Percentiles rank a stretch among this genome's conserved stretches.
Evolutionary conservation across 257 asterid genomes (phyloP).

Genomic region (Orobanche coerulescens): DNA sequence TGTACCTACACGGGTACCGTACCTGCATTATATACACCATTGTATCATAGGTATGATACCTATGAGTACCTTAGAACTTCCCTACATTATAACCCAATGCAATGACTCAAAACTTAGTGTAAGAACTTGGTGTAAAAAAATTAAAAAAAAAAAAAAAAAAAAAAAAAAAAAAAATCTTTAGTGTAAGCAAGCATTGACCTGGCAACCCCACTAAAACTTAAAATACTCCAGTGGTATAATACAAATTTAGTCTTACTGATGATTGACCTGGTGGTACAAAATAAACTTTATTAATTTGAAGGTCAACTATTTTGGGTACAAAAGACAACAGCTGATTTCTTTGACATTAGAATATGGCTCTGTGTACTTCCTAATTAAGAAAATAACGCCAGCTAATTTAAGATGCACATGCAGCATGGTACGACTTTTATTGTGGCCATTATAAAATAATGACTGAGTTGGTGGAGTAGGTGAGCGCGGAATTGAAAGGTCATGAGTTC

Average conservation of each 20-base stretch:
- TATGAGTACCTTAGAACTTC: too few relatives aligned
- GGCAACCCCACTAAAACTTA: background rate
- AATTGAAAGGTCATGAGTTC: too few relatives aligned
- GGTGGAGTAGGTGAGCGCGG: too few relatives aligned
- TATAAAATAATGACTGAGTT: too few relatives aligned
- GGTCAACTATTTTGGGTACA: background rate
- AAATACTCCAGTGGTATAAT: slow-evolving; percentile 5
- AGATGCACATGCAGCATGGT: background rate
- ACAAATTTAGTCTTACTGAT: background rate
- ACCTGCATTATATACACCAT: too few relatives aligned
- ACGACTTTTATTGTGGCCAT: background rate
- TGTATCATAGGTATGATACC: too few relatives aligned
- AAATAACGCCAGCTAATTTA: slow-evolving; percentile 4
- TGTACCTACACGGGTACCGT: too few relatives aligned
- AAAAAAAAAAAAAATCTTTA: too few relatives aligned
- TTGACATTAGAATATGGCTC: background rate
- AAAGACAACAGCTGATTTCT: background rate
- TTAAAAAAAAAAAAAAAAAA: too few relatives aligned
- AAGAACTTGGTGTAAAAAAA: too few relatives aligned
- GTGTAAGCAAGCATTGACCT: background rate
- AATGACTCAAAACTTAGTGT: background rate
- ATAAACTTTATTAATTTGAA: background rate
- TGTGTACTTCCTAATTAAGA: background rate
- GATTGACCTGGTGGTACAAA: background rate
- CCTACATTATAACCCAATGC: too few relatives aligned